A percentile compares a stretch with the other conserved stretches of the same genome.
phyloP scores from a whole-genome alignment of 164 flowering plant species.

The Akebia trifoliata region DNA sequence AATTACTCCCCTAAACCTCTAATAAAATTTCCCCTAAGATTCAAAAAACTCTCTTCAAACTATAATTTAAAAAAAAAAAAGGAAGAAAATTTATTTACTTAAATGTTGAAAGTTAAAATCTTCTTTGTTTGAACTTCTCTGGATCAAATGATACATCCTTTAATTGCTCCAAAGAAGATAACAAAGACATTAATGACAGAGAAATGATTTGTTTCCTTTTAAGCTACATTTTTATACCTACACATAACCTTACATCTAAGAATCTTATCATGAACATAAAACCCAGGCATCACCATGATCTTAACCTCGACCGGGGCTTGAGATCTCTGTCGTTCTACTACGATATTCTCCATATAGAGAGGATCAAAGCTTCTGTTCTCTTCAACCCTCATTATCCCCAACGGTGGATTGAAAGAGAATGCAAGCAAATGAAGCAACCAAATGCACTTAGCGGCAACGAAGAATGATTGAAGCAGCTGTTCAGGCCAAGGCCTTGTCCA shows the following conservation, averaged over 20 bases:
- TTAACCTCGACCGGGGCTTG: slow-evolving; percentile 55
- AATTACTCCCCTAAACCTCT: too few species aligned
- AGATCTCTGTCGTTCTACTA: slow-evolving; percentile 45
- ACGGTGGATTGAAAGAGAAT: slow-evolving; percentile 69
- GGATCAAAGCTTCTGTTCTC: slow-evolving; percentile 71
- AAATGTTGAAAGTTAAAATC: too few species aligned
- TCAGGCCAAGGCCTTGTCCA: slow-evolving; percentile 95
- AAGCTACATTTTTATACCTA: slow-evolving; percentile 54
- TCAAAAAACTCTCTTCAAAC: too few species aligned
- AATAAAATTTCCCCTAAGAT: too few species aligned
- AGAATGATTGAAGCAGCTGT: slow-evolving; percentile 82
- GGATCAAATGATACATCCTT: too few species aligned
- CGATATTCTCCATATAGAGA: slow-evolving; percentile 77
- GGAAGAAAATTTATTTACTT: too few species aligned
- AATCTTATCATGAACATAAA: slow-evolving; percentile 73
- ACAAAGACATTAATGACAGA: too few species aligned
- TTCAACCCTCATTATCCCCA: slow-evolving; percentile 69
- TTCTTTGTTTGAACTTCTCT: too few species aligned
- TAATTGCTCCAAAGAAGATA: too few species aligned
- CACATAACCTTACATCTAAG: slow-evolving; percentile 81
- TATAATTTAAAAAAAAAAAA: too few species aligned
- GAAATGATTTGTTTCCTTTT: slow-evolving; percentile 9
- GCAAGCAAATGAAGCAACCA: slow-evolving; percentile 95
- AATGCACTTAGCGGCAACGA: slow-evolving; percentile 83
- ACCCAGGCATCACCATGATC: slow-evolving; percentile 94